A percentile compares a stretch with the other conserved stretches of the same genome.
These are phyloP conservation scores for Aspergillus sp. DNA, from an alignment of 2,329 filamentous ascomycete genomes.

Conservation along the genomic window DNA sequence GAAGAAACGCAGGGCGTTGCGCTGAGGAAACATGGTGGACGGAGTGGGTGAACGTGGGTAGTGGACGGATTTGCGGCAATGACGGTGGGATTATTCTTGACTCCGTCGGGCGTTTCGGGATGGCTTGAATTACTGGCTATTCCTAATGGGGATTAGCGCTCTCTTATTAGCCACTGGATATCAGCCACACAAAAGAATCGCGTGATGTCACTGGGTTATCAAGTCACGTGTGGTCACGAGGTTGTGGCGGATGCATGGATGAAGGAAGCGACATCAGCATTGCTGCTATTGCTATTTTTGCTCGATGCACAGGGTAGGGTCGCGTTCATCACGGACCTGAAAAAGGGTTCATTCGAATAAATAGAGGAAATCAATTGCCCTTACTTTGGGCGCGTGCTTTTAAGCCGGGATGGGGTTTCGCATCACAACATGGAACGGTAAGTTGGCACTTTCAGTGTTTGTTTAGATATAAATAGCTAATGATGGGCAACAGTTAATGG, in stretches of 20 bases:
- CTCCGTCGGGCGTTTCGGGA: slow-evolving; percentile 7
- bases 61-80: slow-evolving; percentile 2
- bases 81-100: slow-evolving; percentile 7
- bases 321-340: background rate
- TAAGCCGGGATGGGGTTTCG: slow-evolving; percentile 57
- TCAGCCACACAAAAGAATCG: slow-evolving; percentile 11
- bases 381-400: background rate
- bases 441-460: slow-evolving; percentile 14
- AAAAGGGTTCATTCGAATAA: background rate
- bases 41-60: background rate
- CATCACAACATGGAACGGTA: slow-evolving; percentile 82
- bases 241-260: background rate
- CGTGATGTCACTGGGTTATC: slow-evolving; percentile 18
- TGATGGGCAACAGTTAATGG: slow-evolving; percentile 58
- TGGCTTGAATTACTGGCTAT: slow-evolving; percentile 9
- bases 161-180: slow-evolving; percentile 9
- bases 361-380: background rate
- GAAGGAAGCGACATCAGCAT: background rate
- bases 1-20: slow-evolving; percentile 52
- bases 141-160: slow-evolving; percentile 16
- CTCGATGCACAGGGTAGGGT: background rate
- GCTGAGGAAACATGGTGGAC: slow-evolving; percentile 56
- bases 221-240: slow-evolving; percentile 12
- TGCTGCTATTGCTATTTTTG: too few relatives aligned
- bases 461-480: background rate